A percentile compares a stretch with the other conserved stretches of the same genome.
Conservation (phyloP, 129 eudicot species). For the Oenanthe sinensis region DNA sequence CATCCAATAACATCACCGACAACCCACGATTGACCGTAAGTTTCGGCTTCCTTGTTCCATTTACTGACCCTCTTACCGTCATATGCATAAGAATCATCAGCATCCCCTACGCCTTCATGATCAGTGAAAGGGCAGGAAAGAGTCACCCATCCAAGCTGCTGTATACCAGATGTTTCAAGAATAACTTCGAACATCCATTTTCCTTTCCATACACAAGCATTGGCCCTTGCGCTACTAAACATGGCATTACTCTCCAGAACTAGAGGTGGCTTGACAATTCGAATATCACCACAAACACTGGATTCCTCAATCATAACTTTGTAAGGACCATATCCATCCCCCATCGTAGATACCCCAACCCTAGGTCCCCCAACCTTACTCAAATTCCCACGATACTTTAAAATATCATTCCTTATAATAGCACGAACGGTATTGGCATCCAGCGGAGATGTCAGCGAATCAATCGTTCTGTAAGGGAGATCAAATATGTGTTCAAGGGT, state of each 20-base stretch:
- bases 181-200: constrained; percentile 99
- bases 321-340: constrained; percentile 30
- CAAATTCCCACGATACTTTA: constrained; percentile 24
- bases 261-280: constrained; percentile 48
- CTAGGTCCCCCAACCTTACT: constrained; percentile 17
- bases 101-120: constrained; percentile 95
- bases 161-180: constrained; percentile 89
- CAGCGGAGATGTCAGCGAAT: constrained; percentile 37
- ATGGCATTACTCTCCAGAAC: constrained; percentile 74
- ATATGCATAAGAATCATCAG: constrained; percentile 90
- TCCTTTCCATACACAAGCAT: constrained; percentile 96
- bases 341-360: constrained; percentile 59
- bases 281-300: constrained; percentile 79
- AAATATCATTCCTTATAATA: constrained; percentile 44
- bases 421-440: constrained; percentile 49
- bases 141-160: constrained; percentile 97
- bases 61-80: constrained; percentile 86
- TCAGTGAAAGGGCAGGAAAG: constrained; percentile 72
- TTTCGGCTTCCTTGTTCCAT: constrained; percentile 74
- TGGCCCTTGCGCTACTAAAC: constrained; percentile 85
- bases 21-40: constrained; percentile 95
- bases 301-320: constrained; percentile 64
- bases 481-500: constrained; percentile 80
- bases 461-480: constrained; percentile 54
- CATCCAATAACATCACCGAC: constrained; percentile 97